Evolutionary conservation across 2,329 filamentous ascomycete species (phyloP).

Genomic region (Penicillium sp.): DNA sequence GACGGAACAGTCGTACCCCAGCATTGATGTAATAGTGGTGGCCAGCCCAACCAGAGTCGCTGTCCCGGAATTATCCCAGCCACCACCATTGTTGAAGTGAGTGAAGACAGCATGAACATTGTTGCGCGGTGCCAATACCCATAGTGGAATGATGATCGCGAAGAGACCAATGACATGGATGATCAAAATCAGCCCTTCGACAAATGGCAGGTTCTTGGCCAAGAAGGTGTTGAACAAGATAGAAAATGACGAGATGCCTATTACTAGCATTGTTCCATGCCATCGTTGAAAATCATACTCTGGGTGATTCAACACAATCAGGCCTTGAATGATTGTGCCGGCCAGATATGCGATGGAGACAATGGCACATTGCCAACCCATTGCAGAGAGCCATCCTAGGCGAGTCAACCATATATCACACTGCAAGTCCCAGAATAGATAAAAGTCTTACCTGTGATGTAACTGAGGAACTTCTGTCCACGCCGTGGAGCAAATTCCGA

Average conservation of each 20-base stretch:
- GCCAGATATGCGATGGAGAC: slow-evolving; percentile 47
- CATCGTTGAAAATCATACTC: slow-evolving; percentile 44
- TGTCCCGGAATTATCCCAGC: slow-evolving; percentile 40
- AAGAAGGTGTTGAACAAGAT: slow-evolving; percentile 46
- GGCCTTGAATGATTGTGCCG: slow-evolving; percentile 48
- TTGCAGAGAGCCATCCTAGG: slow-evolving; percentile 45
- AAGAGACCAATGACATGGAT: slow-evolving; percentile 47
- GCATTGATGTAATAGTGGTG: slow-evolving; percentile 42
- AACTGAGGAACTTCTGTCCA: slow-evolving; percentile 47
- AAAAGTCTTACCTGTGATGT: slow-evolving; percentile 40
- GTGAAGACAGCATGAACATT: slow-evolving; percentile 42
- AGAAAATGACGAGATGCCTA: slow-evolving; percentile 41
- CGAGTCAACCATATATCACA: neutral
- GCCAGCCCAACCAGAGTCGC: slow-evolving; percentile 43
- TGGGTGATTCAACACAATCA: slow-evolving; percentile 47
- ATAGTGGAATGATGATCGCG: slow-evolving; percentile 45
- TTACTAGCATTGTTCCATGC: slow-evolving; percentile 48
- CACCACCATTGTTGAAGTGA: slow-evolving; percentile 43
- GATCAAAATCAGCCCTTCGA: slow-evolving; percentile 44
- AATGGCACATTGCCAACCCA: slow-evolving; percentile 49
- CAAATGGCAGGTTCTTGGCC: slow-evolving; percentile 39
- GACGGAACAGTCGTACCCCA: slow-evolving; percentile 46
- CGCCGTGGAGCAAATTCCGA: slow-evolving; percentile 44
- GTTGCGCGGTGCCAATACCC: slow-evolving; percentile 43
- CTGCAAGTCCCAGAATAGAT: too few species aligned